Percentiles rank a stretch among this genome's conserved stretches.
These are phyloP conservation scores for Chlorella ohadii DNA, from an alignment of 139 green algal species.

Conservation along the genomic window DNA sequence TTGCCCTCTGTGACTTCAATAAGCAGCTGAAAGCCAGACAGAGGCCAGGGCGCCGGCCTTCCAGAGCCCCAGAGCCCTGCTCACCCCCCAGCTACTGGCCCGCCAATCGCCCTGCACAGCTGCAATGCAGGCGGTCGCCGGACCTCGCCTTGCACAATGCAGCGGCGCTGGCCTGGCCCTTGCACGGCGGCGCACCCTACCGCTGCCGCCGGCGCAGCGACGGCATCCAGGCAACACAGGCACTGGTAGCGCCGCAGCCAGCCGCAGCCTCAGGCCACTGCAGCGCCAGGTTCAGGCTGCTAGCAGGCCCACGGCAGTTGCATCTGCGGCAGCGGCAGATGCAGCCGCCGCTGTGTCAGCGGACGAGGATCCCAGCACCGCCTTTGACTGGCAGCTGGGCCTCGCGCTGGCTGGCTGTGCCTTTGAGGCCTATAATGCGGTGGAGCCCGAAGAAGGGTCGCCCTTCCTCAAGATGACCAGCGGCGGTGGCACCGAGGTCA, in stretches of 20 bases:
- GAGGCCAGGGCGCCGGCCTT: too few species aligned
- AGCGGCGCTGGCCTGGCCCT: too few species aligned
- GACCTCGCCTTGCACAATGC: too few species aligned
- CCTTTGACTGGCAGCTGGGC: constrained; percentile 34
- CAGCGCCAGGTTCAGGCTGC: too few species aligned
- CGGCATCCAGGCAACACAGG: too few species aligned
- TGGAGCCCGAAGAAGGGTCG: neutral
- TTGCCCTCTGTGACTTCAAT: too few species aligned
- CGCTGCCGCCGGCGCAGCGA: neutral
- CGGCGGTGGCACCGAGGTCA: constrained; percentile 1
- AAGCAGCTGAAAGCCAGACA: too few species aligned
- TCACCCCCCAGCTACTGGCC: too few species aligned
- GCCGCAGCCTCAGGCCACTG: neutral
- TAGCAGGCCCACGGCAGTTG: neutral
- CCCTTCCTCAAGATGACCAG: constrained; percentile 1
- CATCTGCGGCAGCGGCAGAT: neutral
- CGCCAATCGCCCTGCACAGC: too few species aligned
- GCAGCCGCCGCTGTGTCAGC: neutral
- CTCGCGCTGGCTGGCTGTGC: constrained; percentile 26
- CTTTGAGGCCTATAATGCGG: constrained; percentile 29
- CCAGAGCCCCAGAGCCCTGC: too few species aligned
- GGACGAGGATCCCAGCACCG: constrained; percentile 1
- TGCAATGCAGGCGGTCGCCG: too few species aligned
- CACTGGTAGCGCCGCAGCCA: neutral
- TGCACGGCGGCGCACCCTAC: neutral